A percentile compares a stretch with the other conserved stretches of the same genome.
Conservation (phyloP, 2,329 filamentous ascomycete species). For the Peltaster fructicola region DNA sequence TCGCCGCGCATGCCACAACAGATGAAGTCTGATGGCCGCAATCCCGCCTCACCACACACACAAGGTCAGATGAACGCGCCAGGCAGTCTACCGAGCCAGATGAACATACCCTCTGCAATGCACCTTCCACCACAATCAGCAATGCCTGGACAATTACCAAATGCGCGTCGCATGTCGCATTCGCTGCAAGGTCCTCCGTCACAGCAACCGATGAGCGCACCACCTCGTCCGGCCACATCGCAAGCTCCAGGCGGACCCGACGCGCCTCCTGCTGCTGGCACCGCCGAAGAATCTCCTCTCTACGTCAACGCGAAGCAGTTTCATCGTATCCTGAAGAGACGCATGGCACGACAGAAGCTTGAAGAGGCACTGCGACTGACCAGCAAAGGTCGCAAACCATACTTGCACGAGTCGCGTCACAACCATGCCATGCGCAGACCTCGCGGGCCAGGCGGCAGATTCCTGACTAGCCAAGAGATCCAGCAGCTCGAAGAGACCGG, state of each 20-base stretch:
- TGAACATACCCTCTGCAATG: slow-evolving; percentile 35
- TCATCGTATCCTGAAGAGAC: slow-evolving; percentile 84
- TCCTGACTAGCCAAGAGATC: slow-evolving; percentile 91
- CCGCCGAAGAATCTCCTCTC: slow-evolving; percentile 75
- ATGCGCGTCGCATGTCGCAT: slow-evolving; percentile 51
- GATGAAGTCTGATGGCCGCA: slow-evolving; percentile 46
- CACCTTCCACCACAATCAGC: no score
- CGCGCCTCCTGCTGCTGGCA: slow-evolving; percentile 51
- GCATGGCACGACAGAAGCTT: slow-evolving; percentile 80
- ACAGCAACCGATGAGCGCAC: slow-evolving; percentile 33
- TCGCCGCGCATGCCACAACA: slow-evolving; percentile 55
- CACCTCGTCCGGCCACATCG: slow-evolving; percentile 32
- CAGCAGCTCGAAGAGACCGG: slow-evolving; percentile 59
- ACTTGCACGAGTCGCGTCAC: slow-evolving; percentile 90
- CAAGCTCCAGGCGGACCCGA: slow-evolving; percentile 55
- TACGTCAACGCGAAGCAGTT: slow-evolving; percentile 99
- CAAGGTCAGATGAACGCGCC: slow-evolving; percentile 40
- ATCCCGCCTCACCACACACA: slow-evolving; percentile 59
- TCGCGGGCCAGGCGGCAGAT: slow-evolving; percentile 81
- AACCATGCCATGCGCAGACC: slow-evolving; percentile 96
- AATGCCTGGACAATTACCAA: no score
- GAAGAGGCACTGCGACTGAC: slow-evolving; percentile 86
- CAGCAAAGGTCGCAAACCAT: slow-evolving; percentile 89
- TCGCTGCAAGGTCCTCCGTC: slow-evolving; percentile 54
- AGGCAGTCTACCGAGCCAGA: slow-evolving; percentile 26